Base-by-base conservation (phyloP, 495 filamentous ascomycete genomes). In the Annulohypoxylon bovei region DNA sequence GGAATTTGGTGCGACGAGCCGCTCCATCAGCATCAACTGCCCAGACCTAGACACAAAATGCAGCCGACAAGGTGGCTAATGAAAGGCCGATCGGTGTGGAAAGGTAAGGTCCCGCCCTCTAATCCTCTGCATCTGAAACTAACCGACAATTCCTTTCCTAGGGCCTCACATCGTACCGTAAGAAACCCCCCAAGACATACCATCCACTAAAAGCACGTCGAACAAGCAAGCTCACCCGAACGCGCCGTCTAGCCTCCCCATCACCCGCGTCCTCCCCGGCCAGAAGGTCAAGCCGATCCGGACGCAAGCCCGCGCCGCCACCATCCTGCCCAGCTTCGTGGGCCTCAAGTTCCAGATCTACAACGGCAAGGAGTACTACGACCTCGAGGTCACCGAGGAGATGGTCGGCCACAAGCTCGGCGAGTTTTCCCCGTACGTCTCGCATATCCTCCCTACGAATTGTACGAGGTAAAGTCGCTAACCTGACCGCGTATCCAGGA, bases 401-500 rank as follows among this genome's bases (percentile, higher is more conserved):
- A 98, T 99, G 96, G 96, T 99, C 14, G 95, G 96, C 42, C 91
- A 96, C 79, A 99, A 98, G 81, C 84, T 99, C 75, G 95, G 95
- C 67, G 96, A 98, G 83, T 99, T 97, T 80, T 88, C 94, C 67
- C 74, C 87, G 94, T 97, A 88, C 79, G 94, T 90, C 6, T 25
- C 46, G 8, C 20, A 39, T 28, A 47, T 27, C 1, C 22, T 1
- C 1, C 4, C 12, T 40, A 2, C 14, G 14, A 40, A 3, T 42
- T 7, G 4, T 42, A 18, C 18, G 18, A 11, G 16, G 14, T n/a
- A 35, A 46, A 46, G 4, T 28, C 3, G 1, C 55, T 62, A 49
- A 68, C 22, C 6, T 30, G 14, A 12, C n/a, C 27, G 9, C 4
- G n/a, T 27, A 1, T 46, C 46, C 67, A 97, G 95, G 71, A 97